Percentiles rank a stretch among this genome's conserved stretches.
phyloP scores from a whole-genome alignment of 371 early-diverging fungal genomes.

The Edhazardia aedis region DNA sequence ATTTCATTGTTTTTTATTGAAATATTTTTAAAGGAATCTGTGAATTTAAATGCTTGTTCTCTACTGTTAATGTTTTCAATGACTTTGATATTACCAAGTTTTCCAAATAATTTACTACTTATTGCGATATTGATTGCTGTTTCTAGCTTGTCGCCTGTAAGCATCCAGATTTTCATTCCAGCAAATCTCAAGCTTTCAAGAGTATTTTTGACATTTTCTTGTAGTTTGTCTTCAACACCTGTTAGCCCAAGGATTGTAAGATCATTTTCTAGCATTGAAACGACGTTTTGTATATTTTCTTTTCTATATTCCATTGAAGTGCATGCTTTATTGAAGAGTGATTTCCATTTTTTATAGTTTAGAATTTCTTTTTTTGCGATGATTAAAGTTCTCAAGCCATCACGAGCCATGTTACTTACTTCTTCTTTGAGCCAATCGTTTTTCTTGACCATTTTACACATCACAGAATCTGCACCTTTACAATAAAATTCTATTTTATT shows the following conservation, averaged over 20 bases:
- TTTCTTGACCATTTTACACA: slow-evolving; percentile 64
- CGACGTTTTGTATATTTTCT: slow-evolving; percentile 11
- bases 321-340: too few relatives aligned
- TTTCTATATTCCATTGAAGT: slow-evolving; percentile 12
- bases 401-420: slow-evolving; percentile 88
- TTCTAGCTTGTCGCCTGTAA: slow-evolving; percentile 95
- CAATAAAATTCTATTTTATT: slow-evolving; percentile 57
- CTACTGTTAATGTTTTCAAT: too few relatives aligned
- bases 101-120: too few relatives aligned
- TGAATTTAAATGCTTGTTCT: too few relatives aligned
- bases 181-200: slow-evolving; percentile 60
- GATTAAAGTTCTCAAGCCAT: slow-evolving; percentile 88
- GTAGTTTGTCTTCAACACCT: slow-evolving; percentile 85
- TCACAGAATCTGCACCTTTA: slow-evolving; percentile 92
- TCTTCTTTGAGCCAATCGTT: slow-evolving; percentile 96
- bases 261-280: slow-evolving; percentile 59
- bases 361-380: slow-evolving; percentile 68
- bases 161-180: slow-evolving; percentile 85
- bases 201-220: slow-evolving; percentile 73
- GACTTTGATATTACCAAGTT: too few relatives aligned
- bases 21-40: too few relatives aligned
- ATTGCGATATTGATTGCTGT: slow-evolving; percentile 62
- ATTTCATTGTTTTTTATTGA: too few relatives aligned
- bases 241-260: slow-evolving; percentile 67
- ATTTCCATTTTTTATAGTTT: too few relatives aligned